A percentile compares a stretch with the other conserved stretches of the same genome.
phyloP scores from a whole-genome alignment of 2,329 filamentous ascomycete species.

The Ceratocystiopsis sp. region DNA sequence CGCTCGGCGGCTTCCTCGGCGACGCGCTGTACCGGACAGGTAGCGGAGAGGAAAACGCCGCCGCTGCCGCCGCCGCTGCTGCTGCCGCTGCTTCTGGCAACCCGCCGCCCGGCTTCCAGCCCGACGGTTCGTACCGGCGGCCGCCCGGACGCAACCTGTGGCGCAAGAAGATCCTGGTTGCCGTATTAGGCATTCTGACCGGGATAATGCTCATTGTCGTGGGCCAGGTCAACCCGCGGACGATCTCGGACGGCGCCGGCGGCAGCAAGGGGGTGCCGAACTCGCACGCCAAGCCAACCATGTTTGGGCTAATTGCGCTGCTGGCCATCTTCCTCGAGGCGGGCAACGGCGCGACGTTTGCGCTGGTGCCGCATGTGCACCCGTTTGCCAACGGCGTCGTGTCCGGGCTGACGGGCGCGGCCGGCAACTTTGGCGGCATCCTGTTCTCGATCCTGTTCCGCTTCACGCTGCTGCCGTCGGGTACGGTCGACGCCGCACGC shows the following conservation, averaged over 20 bases:
- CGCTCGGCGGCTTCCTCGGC: constrained; percentile 42
- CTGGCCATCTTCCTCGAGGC: constrained; percentile 73
- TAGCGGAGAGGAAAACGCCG: constrained; percentile 14
- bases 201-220: constrained; percentile 45
- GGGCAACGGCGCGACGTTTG: constrained; percentile 74
- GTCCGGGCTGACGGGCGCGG: constrained; percentile 60
- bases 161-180: constrained; percentile 39
- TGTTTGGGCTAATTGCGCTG: constrained; percentile 62
- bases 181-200: constrained; percentile 42
- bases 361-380: constrained; percentile 73
- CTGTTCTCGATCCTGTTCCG: constrained; percentile 73
- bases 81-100: no score
- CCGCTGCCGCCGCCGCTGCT: constrained; percentile 4
- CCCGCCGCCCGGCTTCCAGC: no score
- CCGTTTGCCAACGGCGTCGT: constrained; percentile 65
- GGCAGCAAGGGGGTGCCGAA: no score
- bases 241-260: no score
- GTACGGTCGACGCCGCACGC: constrained; percentile 15
- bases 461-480: constrained; percentile 39
- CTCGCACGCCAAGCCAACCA: constrained; percentile 34
- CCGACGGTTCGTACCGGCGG: no score
- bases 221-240: constrained; percentile 40
- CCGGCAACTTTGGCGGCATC: constrained; percentile 73
- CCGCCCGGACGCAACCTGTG: constrained; percentile 17
- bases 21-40: constrained; percentile 24